A percentile compares a stretch with the other conserved stretches of the same genome.
Conservation (phyloP, 768 basidiomycete genomes). For the Pisolithus orientalis region DNA sequence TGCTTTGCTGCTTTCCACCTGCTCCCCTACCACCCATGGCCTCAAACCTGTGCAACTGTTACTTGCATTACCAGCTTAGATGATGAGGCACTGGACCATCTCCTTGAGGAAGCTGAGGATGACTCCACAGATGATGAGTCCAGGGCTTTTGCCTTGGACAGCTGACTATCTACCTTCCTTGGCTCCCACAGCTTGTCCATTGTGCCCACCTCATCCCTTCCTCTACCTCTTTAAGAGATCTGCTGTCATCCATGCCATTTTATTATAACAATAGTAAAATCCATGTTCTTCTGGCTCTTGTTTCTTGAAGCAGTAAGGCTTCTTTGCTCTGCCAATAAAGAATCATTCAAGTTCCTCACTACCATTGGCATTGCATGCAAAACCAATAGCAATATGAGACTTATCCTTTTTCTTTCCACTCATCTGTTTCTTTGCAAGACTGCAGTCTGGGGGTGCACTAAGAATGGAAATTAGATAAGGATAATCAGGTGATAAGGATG, state of each 20-base stretch:
- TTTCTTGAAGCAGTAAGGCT: conserved; percentile 29
- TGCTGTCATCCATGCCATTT: conserved; percentile 35
- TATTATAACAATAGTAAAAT: conserved; percentile 34
- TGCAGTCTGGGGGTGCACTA: conserved; percentile 8
- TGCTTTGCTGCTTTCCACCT: too few species aligned
- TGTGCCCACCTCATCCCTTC: too few species aligned
- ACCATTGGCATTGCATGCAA: conserved; percentile 13
- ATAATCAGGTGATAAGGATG: too few species aligned
- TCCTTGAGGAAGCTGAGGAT: too few species aligned
- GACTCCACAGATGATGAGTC: too few species aligned
- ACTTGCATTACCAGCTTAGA: too few species aligned
- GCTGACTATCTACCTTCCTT: too few species aligned
- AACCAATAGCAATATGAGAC: conserved; percentile 6
- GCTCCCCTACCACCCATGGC: too few species aligned
- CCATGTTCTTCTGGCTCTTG: conserved; percentile 11
- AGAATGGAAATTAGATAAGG: not conserved
- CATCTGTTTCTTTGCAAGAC: conserved; percentile 14
- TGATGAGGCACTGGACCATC: too few species aligned
- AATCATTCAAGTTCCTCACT: conserved; percentile 26
- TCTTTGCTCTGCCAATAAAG: conserved; percentile 29
- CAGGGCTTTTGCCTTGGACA: too few species aligned
- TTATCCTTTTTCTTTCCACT: conserved; percentile 16
- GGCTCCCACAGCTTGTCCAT: too few species aligned
- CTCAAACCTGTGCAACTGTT: too few species aligned
- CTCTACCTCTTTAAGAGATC: not conserved